Evolutionary conservation across 371 early-diverging fungal species (phyloP).

Genomic region (Phascolomyces articulosus): DNA sequence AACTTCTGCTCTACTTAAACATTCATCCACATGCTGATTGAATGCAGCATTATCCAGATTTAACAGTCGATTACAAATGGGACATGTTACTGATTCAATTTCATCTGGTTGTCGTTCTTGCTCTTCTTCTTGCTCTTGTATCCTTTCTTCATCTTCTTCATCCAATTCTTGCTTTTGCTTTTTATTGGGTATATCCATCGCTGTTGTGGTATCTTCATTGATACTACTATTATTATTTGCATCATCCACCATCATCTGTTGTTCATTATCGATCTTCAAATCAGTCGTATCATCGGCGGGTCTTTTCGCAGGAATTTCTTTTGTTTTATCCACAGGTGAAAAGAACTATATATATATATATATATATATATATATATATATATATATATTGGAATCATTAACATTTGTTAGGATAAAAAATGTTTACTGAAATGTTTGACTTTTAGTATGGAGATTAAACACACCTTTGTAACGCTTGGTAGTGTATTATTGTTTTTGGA

Average conservation of each 20-base stretch:
- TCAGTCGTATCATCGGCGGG: no score
- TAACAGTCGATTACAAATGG: constrained; percentile 37
- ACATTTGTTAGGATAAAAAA: no score
- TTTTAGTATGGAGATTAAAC: background rate
- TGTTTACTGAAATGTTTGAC: no score
- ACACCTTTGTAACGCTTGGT: constrained; percentile 39
- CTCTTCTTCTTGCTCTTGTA: background rate
- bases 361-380: background rate
- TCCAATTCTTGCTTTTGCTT: constrained; percentile 2
- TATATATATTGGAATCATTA: constrained; percentile 4
- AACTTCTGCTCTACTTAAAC: constrained; percentile 24
- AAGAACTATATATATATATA: constrained; percentile 19
- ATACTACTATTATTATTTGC: background rate
- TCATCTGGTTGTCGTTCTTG: background rate
- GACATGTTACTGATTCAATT: constrained; percentile 24
- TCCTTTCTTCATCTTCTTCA: background rate
- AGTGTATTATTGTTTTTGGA: constrained; percentile 26
- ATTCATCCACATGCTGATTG: constrained; percentile 46
- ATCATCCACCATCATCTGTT: background rate
- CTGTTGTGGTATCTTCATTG: background rate
- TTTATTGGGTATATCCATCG: background rate
- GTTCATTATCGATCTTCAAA: background rate
- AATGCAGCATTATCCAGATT: constrained; percentile 31
- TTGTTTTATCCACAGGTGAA: background rate
- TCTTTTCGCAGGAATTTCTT: background rate